Base-by-base conservation (phyloP, 805 yeast species). In the Ogataea parapolymorpha region DNA sequence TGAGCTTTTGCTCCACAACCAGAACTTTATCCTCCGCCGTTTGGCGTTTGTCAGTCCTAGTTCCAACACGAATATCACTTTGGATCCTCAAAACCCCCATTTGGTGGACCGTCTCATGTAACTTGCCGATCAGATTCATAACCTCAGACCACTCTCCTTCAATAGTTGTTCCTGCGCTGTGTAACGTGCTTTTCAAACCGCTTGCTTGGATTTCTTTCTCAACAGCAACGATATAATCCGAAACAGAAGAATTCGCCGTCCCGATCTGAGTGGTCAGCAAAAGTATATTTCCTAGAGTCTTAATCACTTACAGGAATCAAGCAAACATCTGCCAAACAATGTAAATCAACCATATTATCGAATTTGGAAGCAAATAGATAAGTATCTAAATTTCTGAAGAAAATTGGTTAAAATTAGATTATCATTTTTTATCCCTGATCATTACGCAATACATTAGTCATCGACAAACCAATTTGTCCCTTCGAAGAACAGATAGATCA, bases 121-220 rank as follows among this genome's bases (percentile, higher is more conserved):
- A 66, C 50, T 77, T 74, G 6, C 96, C 96, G 53, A 88, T 82
- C 39, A 86, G 64, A 25, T 71, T 77, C 79, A 80, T 82, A 1
- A 89, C 96, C 41, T 84, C 89, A 54, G 80, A 79, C 96, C 96
- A 89, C n/a, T 88, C 89, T 1, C 96, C 96, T 54, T 85, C 84
- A 42, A 59, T 49, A 2, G 96, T 87, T 6, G 96, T 88, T 3
- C 96, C 96, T 2, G 96, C 96, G 51, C 95, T 83, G 63, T 88
- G 96, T 45, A 88, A 67, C 1, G 85, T 79, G 47, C 82, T 79
- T 36, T 79, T 71, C 40, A 88, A 66, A 3, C 77, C 81, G 23
- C 85, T 76, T 17, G 70, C 70, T 43, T 82, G 70, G 18, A 88
- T 80, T 39, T 78, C 61, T 20, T 73, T 66, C 47, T 88, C 91